These are phyloP conservation scores for Lophiostoma macrostomum DNA, from an alignment of 495 filamentous ascomycete species.

Conservation along the genomic window DNA sequence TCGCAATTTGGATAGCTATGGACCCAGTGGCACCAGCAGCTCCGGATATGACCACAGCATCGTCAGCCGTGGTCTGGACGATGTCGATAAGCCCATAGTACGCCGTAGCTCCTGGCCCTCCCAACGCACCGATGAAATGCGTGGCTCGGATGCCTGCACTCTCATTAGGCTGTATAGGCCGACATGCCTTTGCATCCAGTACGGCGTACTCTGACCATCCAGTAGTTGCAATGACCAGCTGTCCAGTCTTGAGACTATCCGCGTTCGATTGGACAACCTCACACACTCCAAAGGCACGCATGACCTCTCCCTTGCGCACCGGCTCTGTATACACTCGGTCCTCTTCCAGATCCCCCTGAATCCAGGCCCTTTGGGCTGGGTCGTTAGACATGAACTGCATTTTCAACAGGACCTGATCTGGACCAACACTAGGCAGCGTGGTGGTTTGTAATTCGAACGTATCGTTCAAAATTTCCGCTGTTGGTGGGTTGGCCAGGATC, in stretches of 20 bases:
- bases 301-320: constrained; percentile 61
- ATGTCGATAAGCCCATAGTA: constrained; percentile 51
- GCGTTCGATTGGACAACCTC: constrained; percentile 51
- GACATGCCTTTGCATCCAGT: constrained; percentile 37
- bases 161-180: constrained; percentile 33
- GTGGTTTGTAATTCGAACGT: constrained; percentile 49
- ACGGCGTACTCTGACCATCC: constrained; percentile 55
- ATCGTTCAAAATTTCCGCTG: constrained; percentile 40
- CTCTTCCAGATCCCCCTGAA: constrained; percentile 51
- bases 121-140: constrained; percentile 52
- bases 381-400: constrained; percentile 67
- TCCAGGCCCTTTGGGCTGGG: constrained; percentile 78
- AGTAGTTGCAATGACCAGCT: constrained; percentile 42
- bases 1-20: constrained; percentile 53
- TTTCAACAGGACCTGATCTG: constrained; percentile 64
- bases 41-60: constrained; percentile 50
- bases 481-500: constrained; percentile 37
- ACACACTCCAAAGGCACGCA: constrained; percentile 61
- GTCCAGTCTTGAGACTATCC: constrained; percentile 39
- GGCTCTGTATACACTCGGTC: constrained; percentile 63
- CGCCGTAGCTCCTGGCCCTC: constrained; percentile 51
- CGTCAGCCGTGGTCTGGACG: constrained; percentile 38
- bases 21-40: constrained; percentile 49
- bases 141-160: constrained; percentile 43
- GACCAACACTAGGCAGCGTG: constrained; percentile 49